These are phyloP conservation scores for Aspergillus ostianus DNA, from an alignment of 495 filamentous ascomycete species.

Conservation along the genomic window DNA sequence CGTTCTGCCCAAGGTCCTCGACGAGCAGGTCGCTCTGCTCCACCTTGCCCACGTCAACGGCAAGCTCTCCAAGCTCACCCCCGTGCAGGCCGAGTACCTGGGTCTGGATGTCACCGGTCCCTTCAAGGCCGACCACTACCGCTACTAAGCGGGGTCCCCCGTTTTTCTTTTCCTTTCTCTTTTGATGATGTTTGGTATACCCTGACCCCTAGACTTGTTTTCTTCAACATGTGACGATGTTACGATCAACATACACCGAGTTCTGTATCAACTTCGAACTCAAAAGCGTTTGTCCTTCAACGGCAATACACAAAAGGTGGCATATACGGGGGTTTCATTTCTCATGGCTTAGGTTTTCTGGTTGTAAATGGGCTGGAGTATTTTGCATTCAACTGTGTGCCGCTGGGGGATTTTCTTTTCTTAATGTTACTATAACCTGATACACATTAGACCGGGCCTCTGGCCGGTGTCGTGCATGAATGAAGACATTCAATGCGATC, in stretches of 20 bases:
- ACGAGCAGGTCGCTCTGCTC: slow-evolving; percentile 94
- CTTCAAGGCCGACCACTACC: slow-evolving; percentile 81
- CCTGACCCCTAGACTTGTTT: slow-evolving; percentile 40
- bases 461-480: background rate
- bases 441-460: slow-evolving; percentile 8
- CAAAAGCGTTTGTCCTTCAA: slow-evolving; percentile 65
- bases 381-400: slow-evolving; percentile 52
- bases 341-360: slow-evolving; percentile 35
- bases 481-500: background rate
- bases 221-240: slow-evolving; percentile 67
- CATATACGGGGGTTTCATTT: slow-evolving; percentile 39
- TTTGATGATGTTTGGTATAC: slow-evolving; percentile 42
- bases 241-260: slow-evolving; percentile 50
- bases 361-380: slow-evolving; percentile 40
- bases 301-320: slow-evolving; percentile 52
- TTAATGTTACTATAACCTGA: slow-evolving; percentile 24
- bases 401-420: slow-evolving; percentile 26
- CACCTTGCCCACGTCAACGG: slow-evolving; percentile 94
- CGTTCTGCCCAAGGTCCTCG: slow-evolving; percentile 96
- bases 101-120: slow-evolving; percentile 79
- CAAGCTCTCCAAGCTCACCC: slow-evolving; percentile 81
- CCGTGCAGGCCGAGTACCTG: slow-evolving; percentile 91
- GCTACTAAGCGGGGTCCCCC: slow-evolving; percentile 42
- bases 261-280: slow-evolving; percentile 49
- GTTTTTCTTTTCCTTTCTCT: slow-evolving; percentile 11